Evolutionary conservation across 23 red algal species (phyloP), one percentile per base, ranked within the genome.

Genomic region (Porphyridium purpureum): DNA sequence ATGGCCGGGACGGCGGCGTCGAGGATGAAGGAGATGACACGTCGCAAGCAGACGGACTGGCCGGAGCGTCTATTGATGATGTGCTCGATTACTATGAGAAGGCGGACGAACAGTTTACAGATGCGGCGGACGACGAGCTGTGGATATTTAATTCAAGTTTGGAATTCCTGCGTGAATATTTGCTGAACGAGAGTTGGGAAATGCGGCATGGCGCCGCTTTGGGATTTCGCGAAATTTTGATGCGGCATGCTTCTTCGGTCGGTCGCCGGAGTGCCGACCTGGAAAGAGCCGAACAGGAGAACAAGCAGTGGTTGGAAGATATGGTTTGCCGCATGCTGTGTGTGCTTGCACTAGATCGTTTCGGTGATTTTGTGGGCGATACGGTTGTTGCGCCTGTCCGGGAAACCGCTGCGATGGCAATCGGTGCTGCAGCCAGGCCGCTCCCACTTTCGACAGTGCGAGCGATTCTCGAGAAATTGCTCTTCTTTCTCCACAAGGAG

Each of bases 261-360:
- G 74, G 73, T 30, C 74, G 69, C 11, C 11, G 11, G 17, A 11
- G 11, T 17, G 11, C 38, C 11, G 17, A 44, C 17, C 11, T 11
- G 11, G 38, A 11, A 17, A n/a, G n/a, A n/a, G 50, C 50, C 14
- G 9, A 21, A 21, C n/a, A 38, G 41, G 32, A 21, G 14, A 93
- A 93, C 41, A 28, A 47, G 24, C 15, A 30, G 20, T 70, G 69
- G 69, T 41, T 84, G 27, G 77, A 98, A 53, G 90, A 98, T 65
- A 3, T 98, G 27, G 82, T 72, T 24, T 86, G 72, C 27, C 72
- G 90, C 0, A 17, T 98, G 23, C 20, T 85, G 20, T 78, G 79
- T 30, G 74, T 98, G 27, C 67, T 98, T 14, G 76, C 90, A 27
- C 72, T 98, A 54, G 90, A 98, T 40, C 74, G 90, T 3, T 98